Percentiles rank a stretch among this genome's conserved stretches.
Conservation (phyloP, 176 grass and related monocot species). For the Eragrostis curvula region DNA sequence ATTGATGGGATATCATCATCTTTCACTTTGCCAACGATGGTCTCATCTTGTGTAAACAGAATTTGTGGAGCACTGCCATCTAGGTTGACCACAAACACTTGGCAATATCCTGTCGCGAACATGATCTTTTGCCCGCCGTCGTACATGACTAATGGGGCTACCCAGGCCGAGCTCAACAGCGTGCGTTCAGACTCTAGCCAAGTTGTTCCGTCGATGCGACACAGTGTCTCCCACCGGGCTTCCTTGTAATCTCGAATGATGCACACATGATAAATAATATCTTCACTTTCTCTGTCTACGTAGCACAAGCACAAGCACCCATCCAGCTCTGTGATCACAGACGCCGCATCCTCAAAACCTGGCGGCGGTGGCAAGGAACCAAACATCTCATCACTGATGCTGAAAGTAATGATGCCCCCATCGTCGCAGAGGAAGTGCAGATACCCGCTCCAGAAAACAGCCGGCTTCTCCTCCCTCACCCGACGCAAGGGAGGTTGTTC, state of each 20-base stretch:
- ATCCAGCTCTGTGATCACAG: constrained; percentile 24
- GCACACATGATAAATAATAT: not conserved
- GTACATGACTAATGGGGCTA: constrained; percentile 11
- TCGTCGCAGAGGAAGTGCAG: constrained; percentile 15
- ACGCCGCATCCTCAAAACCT: not conserved
- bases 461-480: not conserved
- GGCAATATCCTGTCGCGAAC: constrained; percentile 33
- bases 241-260: constrained; percentile 21
- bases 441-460: constrained; percentile 31
- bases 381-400: constrained; percentile 27
- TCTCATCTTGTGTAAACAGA: constrained; percentile 15
- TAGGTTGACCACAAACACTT: constrained; percentile 16
- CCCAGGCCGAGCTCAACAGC: not conserved
- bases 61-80: not conserved
- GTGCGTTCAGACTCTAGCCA: constrained; percentile 11
- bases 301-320: constrained; percentile 26
- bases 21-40: not conserved
- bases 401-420: constrained; percentile 31
- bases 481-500: not conserved
- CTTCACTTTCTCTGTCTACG: not conserved
- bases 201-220: constrained; percentile 1
- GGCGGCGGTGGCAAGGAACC: constrained; percentile 6
- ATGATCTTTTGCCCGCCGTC: constrained; percentile 20
- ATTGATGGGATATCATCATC: not conserved
- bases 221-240: constrained; percentile 26